Conservation (phyloP, 78 protist genomes). For the Dictyostelium capitatum region DNA sequence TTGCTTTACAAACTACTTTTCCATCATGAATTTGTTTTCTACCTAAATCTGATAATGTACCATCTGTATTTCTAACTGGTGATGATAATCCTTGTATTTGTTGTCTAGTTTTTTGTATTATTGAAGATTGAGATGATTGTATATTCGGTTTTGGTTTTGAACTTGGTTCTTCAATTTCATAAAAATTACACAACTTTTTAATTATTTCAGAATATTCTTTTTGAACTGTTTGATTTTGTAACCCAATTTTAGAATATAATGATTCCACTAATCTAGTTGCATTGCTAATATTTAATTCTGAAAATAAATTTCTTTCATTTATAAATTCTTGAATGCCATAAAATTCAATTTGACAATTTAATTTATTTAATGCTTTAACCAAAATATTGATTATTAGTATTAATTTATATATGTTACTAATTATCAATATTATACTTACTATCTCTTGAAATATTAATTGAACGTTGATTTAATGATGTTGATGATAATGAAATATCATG, state of each 20-base stretch:
- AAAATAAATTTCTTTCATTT: slow-evolving; percentile 21
- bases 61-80: slow-evolving; percentile 47
- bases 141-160: not conserved
- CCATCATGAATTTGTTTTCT: slow-evolving; percentile 48
- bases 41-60: slow-evolving; percentile 36
- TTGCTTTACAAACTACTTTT: not conserved
- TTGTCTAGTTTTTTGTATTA: not conserved
- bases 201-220: not conserved
- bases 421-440: not conserved
- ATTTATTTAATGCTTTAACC: not conserved
- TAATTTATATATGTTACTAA: not conserved
- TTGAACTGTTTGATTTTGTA: not conserved
- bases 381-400: not conserved
- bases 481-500: not conserved
- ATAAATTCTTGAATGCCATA: not conserved
- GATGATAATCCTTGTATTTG: slow-evolving; percentile 4
- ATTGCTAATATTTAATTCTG: not conserved
- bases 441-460: slow-evolving; percentile 1
- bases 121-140: not conserved
- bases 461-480: not conserved
- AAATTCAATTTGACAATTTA: not conserved
- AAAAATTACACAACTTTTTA: not conserved
- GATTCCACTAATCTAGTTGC: not conserved
- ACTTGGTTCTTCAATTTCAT: not conserved
- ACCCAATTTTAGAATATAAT: not conserved